A percentile compares a stretch with the other conserved stretches of the same genome.
These are phyloP conservation scores for Laetiporus sulphureus DNA, from an alignment of 1,284 basidiomycete genomes.

Conservation along the genomic window DNA sequence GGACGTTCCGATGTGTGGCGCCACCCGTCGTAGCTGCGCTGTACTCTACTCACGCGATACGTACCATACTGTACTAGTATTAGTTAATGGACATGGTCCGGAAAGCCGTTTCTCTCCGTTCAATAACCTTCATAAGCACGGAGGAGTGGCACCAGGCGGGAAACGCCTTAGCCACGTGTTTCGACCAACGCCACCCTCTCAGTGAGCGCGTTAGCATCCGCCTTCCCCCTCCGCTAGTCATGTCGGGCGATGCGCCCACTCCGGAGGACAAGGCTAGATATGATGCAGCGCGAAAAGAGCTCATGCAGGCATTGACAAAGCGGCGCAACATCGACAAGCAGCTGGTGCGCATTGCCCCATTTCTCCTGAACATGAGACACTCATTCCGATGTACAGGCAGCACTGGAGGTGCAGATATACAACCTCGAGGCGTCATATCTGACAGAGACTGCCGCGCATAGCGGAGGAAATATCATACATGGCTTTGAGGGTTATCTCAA, in stretches of 20 bases:
- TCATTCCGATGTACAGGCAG: conserved; percentile 37
- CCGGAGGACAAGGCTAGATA: conserved; percentile 62
- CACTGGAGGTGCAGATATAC: conserved; percentile 69
- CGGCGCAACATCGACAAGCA: conserved; percentile 68
- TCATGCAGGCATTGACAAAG: conserved; percentile 61
- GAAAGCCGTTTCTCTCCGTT: too few relatives aligned
- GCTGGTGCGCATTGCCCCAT: conserved; percentile 42
- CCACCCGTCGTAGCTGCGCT: too few relatives aligned
- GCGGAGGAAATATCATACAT: conserved; percentile 77
- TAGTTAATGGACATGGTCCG: too few relatives aligned
- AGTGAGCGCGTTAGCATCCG: too few relatives aligned
- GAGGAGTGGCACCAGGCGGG: too few relatives aligned
- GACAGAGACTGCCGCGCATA: conserved; percentile 63
- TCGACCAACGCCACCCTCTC: too few relatives aligned
- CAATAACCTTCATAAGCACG: too few relatives aligned
- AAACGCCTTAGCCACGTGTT: too few relatives aligned
- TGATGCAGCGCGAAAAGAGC: conserved; percentile 64
- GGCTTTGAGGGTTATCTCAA: conserved; percentile 81
- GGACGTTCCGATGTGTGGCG: too few relatives aligned
- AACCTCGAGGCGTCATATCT: conserved; percentile 67
- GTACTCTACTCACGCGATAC: too few relatives aligned
- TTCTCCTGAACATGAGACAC: conserved; percentile 1
- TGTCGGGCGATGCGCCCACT: conserved; percentile 28
- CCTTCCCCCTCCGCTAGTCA: too few relatives aligned
- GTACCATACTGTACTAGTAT: too few relatives aligned